A percentile compares a stretch with the other conserved stretches of the same genome.
These are phyloP conservation scores for Endothia cerciana DNA, from an alignment of 2,329 filamentous ascomycete genomes.

Conservation along the genomic window DNA sequence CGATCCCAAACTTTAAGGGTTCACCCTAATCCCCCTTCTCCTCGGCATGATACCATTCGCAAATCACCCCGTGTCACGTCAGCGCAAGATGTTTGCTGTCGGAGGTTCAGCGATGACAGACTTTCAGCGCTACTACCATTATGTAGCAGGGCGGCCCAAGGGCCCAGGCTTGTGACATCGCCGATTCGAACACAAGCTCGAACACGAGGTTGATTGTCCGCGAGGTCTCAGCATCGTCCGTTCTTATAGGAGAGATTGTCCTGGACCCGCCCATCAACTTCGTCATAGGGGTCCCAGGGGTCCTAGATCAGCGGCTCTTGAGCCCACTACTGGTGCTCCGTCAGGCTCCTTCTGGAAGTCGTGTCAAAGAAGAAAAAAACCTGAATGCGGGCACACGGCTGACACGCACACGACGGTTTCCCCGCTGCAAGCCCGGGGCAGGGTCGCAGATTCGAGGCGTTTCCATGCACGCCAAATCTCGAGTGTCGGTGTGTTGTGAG, in stretches of 20 bases:
- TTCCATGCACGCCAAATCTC: background rate
- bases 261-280: background rate
- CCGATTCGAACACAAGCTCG: background rate
- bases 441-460: background rate
- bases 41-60: background rate
- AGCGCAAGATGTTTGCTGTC: background rate
- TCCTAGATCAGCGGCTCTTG: background rate
- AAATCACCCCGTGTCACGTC: background rate
- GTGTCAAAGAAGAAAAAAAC: background rate
- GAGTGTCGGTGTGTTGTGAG: background rate
- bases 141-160: background rate
- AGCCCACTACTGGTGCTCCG: background rate
- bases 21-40: background rate
- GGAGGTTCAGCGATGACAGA: background rate
- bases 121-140: too few relatives aligned
- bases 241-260: background rate
- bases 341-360: background rate
- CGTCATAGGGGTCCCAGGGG: conserved; percentile 6
- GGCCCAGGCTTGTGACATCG: background rate
- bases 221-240: background rate
- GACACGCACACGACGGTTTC: background rate
- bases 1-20: background rate
- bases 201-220: background rate
- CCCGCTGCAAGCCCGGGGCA: background rate
- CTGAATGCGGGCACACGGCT: background rate